Conservation (phyloP, 2,329 filamentous ascomycete species). For the Colletotrichum graminicola region DNA sequence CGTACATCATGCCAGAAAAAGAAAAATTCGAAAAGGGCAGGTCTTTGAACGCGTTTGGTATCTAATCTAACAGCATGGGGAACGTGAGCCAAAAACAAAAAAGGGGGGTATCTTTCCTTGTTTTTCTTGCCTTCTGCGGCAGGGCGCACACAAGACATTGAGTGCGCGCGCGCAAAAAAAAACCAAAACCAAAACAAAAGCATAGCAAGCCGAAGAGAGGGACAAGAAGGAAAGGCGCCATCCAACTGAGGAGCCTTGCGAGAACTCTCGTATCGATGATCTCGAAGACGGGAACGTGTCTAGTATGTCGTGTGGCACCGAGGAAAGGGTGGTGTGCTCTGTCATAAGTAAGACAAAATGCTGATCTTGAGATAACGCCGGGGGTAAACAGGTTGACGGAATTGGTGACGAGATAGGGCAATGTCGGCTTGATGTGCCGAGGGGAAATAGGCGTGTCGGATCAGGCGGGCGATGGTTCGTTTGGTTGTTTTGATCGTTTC, state of each 20-base stretch:
- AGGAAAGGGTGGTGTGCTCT: neutral
- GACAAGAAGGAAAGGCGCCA: conserved; percentile 13
- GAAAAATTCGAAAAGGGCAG: neutral
- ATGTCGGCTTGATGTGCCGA: neutral
- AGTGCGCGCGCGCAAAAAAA: neutral
- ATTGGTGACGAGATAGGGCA: neutral
- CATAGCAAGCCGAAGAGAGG: conserved; percentile 12
- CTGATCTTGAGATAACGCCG: neutral
- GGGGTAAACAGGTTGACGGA: neutral
- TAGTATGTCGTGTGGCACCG: neutral
- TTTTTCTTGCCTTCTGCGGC: conserved; percentile 26
- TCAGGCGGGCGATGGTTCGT: neutral
- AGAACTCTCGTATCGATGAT: neutral
- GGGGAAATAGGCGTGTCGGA: neutral
- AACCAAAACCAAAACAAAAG: neutral
- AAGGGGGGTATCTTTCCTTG: conserved; percentile 37
- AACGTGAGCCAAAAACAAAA: conserved; percentile 24
- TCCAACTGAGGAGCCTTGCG: neutral
- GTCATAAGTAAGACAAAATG: neutral
- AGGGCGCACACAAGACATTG: conserved; percentile 1
- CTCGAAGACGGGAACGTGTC: neutral
- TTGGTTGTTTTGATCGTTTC: neutral
- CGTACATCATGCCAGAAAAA: conserved; percentile 16
- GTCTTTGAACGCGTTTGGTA: conserved; percentile 24
- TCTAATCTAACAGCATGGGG: conserved; percentile 24